phyloP scores from a whole-genome alignment of 371 early-diverging fungal genomes.

The Syncephalis plumigaleata region DNA sequence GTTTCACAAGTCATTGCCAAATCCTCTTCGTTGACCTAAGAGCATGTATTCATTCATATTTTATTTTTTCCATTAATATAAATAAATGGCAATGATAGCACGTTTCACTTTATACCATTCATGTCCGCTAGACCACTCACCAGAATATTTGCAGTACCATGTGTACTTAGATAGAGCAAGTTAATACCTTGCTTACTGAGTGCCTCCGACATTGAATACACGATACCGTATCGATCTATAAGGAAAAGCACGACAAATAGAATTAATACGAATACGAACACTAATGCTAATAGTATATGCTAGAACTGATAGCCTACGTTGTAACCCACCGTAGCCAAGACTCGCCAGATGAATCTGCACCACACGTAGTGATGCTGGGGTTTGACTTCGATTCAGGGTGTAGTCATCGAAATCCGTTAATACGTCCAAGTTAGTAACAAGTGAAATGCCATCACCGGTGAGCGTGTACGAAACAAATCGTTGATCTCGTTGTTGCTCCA shows the following conservation, averaged over 20 bases:
- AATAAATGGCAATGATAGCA: too few species aligned
- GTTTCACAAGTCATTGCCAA: too few species aligned
- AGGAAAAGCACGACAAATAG: not conserved
- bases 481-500: slow-evolving; percentile 3
- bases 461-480: slow-evolving; percentile 56
- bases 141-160: slow-evolving; percentile 49
- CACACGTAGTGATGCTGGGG: slow-evolving; percentile 32
- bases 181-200: slow-evolving; percentile 41
- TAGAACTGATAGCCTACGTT: not conserved
- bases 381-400: slow-evolving; percentile 31
- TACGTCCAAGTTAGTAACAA: slow-evolving; percentile 40
- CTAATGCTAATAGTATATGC: not conserved
- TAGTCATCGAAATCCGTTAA: slow-evolving; percentile 35
- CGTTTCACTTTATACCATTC: too few species aligned
- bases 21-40: too few species aligned
- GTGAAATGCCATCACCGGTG: slow-evolving; percentile 47
- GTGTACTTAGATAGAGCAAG: slow-evolving; percentile 48
- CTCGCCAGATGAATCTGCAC: slow-evolving; percentile 53
- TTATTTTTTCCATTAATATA: too few species aligned
- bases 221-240: slow-evolving; percentile 50
- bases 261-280: not conserved
- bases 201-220: slow-evolving; percentile 53
- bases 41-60: too few species aligned
- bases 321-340: slow-evolving; percentile 12
- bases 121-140: slow-evolving; percentile 14